Percentiles rank a stretch among this genome's conserved stretches.
phyloP scores from a whole-genome alignment of 2,329 filamentous ascomycete species.

The Fonsecaea pedrosoi region DNA sequence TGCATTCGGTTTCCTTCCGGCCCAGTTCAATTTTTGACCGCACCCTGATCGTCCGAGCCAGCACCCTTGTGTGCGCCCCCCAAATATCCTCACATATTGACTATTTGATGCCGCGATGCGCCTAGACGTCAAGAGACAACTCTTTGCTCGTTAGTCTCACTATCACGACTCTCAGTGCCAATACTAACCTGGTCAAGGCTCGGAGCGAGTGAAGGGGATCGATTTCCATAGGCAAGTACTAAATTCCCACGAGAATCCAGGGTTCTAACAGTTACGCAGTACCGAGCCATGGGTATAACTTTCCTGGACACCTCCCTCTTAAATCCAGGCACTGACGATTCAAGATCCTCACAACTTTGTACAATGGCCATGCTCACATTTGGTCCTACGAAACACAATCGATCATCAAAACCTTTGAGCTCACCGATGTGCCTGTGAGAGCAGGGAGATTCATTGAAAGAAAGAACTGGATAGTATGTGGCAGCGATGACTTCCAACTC shows the following conservation, averaged over 20 bases:
- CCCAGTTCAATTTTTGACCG: conserved; percentile 11
- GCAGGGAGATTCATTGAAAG: conserved; percentile 94
- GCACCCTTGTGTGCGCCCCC: conserved; percentile 21
- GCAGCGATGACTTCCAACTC: conserved; percentile 86
- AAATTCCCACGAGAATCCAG: neutral
- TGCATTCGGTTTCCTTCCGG: conserved; percentile 3
- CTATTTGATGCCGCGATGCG: conserved; percentile 33
- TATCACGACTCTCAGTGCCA: conserved; percentile 41
- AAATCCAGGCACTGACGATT: conserved; percentile 43
- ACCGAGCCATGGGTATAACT: conserved; percentile 85
- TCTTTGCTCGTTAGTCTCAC: conserved; percentile 31
- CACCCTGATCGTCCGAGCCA: neutral
- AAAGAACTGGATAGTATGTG: conserved; percentile 99
- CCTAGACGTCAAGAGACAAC: conserved; percentile 40
- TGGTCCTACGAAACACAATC: conserved; percentile 98
- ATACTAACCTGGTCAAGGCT: conserved; percentile 81
- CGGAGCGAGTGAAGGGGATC: conserved; percentile 94
- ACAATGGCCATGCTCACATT: conserved; percentile 98
- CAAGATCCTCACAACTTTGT: conserved; percentile 83
- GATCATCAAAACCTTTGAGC: conserved; percentile 98
- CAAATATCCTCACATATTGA: conserved; percentile 13
- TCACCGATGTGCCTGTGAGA: conserved; percentile 96
- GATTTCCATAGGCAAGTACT: conserved; percentile 78
- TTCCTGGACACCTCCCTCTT: conserved; percentile 19
- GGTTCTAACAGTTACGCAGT: conserved; percentile 28